Evolutionary conservation across 1,284 basidiomycete genomes (phyloP).

Genomic region (Ganoderma leucocontextum): DNA sequence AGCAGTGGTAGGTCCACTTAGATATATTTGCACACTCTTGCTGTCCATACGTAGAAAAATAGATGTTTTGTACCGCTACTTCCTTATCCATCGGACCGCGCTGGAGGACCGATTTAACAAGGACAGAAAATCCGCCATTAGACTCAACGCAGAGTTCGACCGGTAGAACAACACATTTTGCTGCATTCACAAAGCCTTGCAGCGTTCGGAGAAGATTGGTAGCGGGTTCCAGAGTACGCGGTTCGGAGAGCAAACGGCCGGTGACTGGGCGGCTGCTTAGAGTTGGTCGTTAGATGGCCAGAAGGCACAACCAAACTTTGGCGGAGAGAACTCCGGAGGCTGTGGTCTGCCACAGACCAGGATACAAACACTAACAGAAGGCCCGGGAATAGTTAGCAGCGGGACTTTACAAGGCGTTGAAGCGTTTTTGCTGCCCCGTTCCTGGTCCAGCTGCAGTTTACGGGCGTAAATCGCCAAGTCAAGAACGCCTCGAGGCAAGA

Average conservation of each 20-base stretch:
- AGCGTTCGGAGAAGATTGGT: background rate
- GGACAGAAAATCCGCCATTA: background rate
- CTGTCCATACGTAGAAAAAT: background rate
- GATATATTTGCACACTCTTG: background rate
- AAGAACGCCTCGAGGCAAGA: conserved; percentile 1
- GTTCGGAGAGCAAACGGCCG: background rate
- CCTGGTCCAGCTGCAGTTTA: background rate
- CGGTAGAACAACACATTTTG: background rate
- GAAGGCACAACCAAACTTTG: background rate
- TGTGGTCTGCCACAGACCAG: background rate
- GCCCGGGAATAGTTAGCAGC: background rate
- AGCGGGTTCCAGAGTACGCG: background rate
- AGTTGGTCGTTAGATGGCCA: background rate
- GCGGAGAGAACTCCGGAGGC: background rate
- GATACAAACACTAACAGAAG: background rate
- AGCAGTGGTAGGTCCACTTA: background rate
- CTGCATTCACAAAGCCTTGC: background rate
- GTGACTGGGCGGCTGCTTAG: background rate
- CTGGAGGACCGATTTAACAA: background rate
- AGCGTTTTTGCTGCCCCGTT: background rate
- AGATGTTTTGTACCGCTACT: background rate
- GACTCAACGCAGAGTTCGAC: background rate
- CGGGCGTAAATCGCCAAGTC: background rate
- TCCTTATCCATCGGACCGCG: background rate
- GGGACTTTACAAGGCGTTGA: background rate